These are phyloP conservation scores for Avena atlantica DNA, from an alignment of 176 grass and related monocot genomes.

Conservation along the genomic window DNA sequence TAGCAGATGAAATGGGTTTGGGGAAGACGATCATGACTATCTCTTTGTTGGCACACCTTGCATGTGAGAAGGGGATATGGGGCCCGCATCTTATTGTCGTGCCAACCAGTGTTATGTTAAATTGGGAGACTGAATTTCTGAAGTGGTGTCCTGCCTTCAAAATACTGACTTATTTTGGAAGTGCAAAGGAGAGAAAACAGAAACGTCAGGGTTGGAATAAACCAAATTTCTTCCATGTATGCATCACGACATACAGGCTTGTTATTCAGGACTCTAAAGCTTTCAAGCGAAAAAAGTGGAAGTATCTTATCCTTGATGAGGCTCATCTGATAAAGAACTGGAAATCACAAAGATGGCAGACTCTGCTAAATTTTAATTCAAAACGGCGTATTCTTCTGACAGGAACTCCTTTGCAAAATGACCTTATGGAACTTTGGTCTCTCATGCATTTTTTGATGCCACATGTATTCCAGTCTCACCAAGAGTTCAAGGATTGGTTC, in stretches of 20 bases:
- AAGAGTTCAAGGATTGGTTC: conserved; percentile 99
- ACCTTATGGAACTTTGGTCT: conserved; percentile 99
- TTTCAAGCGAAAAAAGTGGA: conserved; percentile 98
- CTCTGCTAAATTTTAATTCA: conserved; percentile 94
- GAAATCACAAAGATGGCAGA: conserved; percentile 99
- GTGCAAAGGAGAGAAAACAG: conserved; percentile 97
- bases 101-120: conserved; percentile 98
- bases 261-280: conserved; percentile 98
- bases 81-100: conserved; percentile 99
- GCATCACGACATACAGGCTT: conserved; percentile 98
- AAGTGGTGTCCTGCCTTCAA: conserved; percentile 99
- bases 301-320: conserved; percentile 99
- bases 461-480: conserved; percentile 99
- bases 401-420: conserved; percentile 97
- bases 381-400: conserved; percentile 95
- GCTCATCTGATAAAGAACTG: conserved; percentile 99
- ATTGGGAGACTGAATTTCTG: conserved; percentile 99
- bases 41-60: conserved; percentile 89
- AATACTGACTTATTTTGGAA: conserved; percentile 98
- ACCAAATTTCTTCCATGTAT: conserved; percentile 95
- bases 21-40: conserved; percentile 99
- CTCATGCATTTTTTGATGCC: conserved; percentile 99
- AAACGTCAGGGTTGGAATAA: conserved; percentile 99
- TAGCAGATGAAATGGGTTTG: conserved; percentile 99
- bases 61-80: conserved; percentile 99